These are phyloP conservation scores for Rhizoclosmatium sp. DNA, from an alignment of 192 early-diverging fungal species.

Conservation along the genomic window DNA sequence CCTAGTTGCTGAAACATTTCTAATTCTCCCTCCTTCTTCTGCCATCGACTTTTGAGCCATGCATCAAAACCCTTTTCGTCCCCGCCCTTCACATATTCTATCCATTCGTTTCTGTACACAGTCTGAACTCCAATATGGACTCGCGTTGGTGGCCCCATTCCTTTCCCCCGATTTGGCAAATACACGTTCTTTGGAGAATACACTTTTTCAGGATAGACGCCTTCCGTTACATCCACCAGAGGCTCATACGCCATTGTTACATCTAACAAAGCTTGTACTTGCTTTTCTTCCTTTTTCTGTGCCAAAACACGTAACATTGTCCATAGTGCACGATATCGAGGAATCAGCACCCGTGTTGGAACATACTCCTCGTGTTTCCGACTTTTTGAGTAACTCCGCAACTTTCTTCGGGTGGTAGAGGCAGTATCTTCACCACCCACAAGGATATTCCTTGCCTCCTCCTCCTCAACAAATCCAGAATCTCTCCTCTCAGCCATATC, in stretches of 20 bases:
- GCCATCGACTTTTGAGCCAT: conserved; percentile 25
- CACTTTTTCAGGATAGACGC: conserved; percentile 30
- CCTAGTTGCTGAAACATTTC: neutral
- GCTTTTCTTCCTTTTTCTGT: neutral
- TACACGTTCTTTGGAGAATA: conserved; percentile 28
- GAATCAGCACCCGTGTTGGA: conserved; percentile 17
- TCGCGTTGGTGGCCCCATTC: neutral
- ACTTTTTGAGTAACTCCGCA: neutral
- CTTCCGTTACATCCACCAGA: conserved; percentile 3
- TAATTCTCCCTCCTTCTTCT: conserved; percentile 7
- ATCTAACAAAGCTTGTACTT: neutral
- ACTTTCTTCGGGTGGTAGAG: conserved; percentile 23
- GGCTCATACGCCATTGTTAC: conserved; percentile 32
- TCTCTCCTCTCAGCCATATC: neutral
- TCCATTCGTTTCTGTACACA: conserved; percentile 10
- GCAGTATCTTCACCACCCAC: no score
- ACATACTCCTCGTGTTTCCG: neutral
- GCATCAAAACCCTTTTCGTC: conserved; percentile 22
- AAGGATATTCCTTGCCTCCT: no score
- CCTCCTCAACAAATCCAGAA: neutral
- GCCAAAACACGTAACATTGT: neutral
- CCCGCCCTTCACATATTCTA: neutral
- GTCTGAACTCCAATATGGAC: conserved; percentile 22
- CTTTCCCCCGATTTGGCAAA: conserved; percentile 8
- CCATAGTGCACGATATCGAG: conserved; percentile 29